Percentiles rank a stretch among this genome's conserved stretches.
These are phyloP conservation scores for Camillea tinctor DNA, from an alignment of 2,329 filamentous ascomycete genomes.

Conservation along the genomic window DNA sequence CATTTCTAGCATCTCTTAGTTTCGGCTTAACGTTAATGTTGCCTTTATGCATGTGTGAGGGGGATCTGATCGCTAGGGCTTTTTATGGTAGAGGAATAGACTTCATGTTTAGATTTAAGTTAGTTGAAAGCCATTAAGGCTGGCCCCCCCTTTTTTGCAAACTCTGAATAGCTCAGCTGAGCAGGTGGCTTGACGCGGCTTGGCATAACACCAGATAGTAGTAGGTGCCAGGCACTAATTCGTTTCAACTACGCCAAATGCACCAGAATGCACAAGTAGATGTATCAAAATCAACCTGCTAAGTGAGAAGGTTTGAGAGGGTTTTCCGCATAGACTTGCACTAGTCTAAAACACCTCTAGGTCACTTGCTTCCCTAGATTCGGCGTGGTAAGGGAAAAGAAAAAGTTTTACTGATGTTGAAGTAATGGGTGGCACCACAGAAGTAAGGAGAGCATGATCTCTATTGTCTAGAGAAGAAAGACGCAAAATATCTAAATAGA, in stretches of 20 bases:
- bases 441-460: not conserved
- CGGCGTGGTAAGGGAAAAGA: too few relatives aligned
- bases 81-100: not conserved
- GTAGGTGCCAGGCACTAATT: not conserved
- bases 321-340: slow-evolving; percentile 39
- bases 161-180: not conserved
- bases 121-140: not conserved
- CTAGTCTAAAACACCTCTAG: slow-evolving; percentile 33
- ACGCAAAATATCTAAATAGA: not conserved
- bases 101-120: not conserved
- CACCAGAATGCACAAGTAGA: too few relatives aligned
- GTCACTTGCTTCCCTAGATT: too few relatives aligned
- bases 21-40: too few relatives aligned
- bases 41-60: too few relatives aligned
- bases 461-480: not conserved
- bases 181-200: not conserved
- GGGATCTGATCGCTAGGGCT: not conserved
- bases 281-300: not conserved
- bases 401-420: too few relatives aligned
- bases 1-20: too few relatives aligned
- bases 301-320: slow-evolving; percentile 52
- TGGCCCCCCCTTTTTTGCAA: not conserved
- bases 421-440: not conserved
- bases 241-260: not conserved
- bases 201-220: not conserved